Percentiles rank a stretch among this genome's conserved stretches.
Evolutionary conservation across 768 basidiomycete genomes (phyloP).

Genomic region (Hygrophoropsis aurantiaca): DNA sequence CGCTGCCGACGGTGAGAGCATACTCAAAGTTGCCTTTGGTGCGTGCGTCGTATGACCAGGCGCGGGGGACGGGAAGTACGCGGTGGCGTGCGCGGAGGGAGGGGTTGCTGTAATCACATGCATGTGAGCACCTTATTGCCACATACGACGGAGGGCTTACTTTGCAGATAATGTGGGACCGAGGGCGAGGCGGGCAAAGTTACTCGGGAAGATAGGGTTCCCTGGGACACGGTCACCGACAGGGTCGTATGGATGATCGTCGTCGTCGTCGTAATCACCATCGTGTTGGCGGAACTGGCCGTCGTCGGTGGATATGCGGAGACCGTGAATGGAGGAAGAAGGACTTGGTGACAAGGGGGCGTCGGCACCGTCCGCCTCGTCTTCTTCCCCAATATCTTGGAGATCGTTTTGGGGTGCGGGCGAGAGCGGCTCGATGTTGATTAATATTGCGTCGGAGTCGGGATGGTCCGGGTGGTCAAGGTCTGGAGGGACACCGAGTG

Average conservation of each 20-base stretch:
- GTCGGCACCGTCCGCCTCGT: constrained; percentile 51
- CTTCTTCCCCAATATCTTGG: constrained; percentile 51
- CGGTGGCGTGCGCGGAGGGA: not conserved
- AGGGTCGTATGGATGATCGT: constrained; percentile 42
- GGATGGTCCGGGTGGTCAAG: constrained; percentile 48
- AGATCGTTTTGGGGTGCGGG: constrained; percentile 36
- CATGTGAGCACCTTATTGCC: too few species aligned
- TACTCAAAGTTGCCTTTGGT: too few species aligned
- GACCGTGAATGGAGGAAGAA: constrained; percentile 51
- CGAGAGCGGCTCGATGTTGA: too few species aligned
- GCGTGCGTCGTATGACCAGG: too few species aligned
- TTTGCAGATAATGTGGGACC: constrained; percentile 65
- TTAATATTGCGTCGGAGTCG: too few species aligned
- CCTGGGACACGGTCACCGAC: constrained; percentile 69
- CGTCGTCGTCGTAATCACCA: constrained; percentile 26
- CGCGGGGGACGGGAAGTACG: not conserved
- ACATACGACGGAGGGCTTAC: constrained; percentile 28
- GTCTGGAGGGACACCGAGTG: constrained; percentile 84
- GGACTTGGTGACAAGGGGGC: constrained; percentile 6
- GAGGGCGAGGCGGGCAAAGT: constrained; percentile 66
- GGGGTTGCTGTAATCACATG: not conserved
- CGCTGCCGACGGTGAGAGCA: constrained; percentile 40
- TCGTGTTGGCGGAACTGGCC: constrained; percentile 24
- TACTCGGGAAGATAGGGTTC: constrained; percentile 79
- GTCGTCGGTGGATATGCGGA: constrained; percentile 53